A percentile compares a stretch with the other conserved stretches of the same genome.
phyloP scores from a whole-genome alignment of 176 grass and related monocot genomes.

The Elaeis guineensis region DNA sequence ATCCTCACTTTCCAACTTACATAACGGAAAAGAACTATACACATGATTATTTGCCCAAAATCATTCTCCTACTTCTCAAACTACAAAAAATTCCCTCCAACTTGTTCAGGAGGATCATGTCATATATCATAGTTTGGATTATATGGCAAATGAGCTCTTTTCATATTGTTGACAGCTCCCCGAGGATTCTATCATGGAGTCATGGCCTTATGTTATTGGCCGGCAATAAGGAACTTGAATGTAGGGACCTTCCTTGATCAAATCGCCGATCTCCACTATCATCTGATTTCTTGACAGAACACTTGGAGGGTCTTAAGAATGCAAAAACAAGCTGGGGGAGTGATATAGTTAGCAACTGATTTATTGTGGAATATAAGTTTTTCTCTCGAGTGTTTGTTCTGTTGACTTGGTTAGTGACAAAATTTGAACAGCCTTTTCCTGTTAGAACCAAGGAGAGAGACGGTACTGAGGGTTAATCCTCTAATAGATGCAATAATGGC shows the following conservation, averaged over 20 bases:
- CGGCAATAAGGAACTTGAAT: no score
- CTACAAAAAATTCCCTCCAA: conserved; percentile 29
- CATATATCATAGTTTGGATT: conserved; percentile 16
- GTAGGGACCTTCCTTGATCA: no score
- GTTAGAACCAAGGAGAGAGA: not conserved
- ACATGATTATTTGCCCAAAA: not conserved
- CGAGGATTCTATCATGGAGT: no score
- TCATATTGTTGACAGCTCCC: not conserved
- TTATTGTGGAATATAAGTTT: not conserved
- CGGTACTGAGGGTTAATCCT: not conserved
- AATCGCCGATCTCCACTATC: not conserved
- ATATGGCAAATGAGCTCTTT: not conserved
- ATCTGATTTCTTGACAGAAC: not conserved
- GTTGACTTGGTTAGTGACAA: not conserved
- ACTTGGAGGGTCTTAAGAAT: not conserved
- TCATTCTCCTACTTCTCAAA: conserved; percentile 21
- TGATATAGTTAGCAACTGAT: conserved; percentile 1
- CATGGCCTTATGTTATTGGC: no score
- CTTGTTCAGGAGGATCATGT: conserved; percentile 30
- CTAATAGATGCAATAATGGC: not conserved
- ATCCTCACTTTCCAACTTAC: not conserved
- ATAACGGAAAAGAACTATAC: conserved; percentile 7
- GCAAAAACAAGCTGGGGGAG: not conserved
- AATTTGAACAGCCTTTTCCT: not conserved
- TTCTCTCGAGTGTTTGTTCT: not conserved